Evolutionary conservation across 768 basidiomycete species (phyloP).

Genomic region (Collybiopsis luxurians): DNA sequence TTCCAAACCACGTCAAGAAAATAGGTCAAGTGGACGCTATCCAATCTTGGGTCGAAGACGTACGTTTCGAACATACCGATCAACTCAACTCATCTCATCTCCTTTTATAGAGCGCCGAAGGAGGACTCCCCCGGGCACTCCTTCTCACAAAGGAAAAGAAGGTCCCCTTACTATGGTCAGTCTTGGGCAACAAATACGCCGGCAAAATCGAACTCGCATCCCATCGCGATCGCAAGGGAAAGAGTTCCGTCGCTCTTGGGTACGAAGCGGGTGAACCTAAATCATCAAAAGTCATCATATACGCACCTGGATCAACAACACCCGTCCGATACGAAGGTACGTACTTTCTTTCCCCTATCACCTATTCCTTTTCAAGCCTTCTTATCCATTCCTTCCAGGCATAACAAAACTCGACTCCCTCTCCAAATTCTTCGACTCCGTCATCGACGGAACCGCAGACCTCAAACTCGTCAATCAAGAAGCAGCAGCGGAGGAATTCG

Average conservation of each 20-base stretch:
- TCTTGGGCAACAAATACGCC: constrained; percentile 70
- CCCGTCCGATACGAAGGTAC: constrained; percentile 69
- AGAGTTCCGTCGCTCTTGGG: constrained; percentile 55
- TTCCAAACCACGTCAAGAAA: constrained; percentile 70
- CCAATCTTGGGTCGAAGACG: constrained; percentile 65
- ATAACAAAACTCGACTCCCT: constrained; percentile 72
- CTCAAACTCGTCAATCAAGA: constrained; percentile 41
- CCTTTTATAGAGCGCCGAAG: constrained; percentile 24
- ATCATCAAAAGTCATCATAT: constrained; percentile 68
- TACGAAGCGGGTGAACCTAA: constrained; percentile 52
- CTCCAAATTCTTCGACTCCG: constrained; percentile 67
- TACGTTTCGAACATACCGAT: too few relatives aligned
- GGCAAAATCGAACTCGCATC: constrained; percentile 60
- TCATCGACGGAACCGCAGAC: constrained; percentile 66
- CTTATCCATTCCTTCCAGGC: constrained; percentile 39
- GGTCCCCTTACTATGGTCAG: constrained; percentile 78
- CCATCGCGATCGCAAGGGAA: constrained; percentile 65
- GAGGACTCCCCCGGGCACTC: constrained; percentile 47
- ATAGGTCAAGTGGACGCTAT: constrained; percentile 57
- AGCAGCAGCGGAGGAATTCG: constrained; percentile 39
- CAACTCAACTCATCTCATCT: not conserved
- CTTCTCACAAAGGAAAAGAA: constrained; percentile 74
- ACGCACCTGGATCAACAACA: constrained; percentile 55
- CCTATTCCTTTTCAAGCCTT: not conserved
- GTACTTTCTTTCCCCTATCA: constrained; percentile 10